Evolutionary conservation across 225 moss, liverwort and hornwort species (phyloP), one percentile per base, ranked within the genome.

Genomic region (Asterella californica): DNA sequence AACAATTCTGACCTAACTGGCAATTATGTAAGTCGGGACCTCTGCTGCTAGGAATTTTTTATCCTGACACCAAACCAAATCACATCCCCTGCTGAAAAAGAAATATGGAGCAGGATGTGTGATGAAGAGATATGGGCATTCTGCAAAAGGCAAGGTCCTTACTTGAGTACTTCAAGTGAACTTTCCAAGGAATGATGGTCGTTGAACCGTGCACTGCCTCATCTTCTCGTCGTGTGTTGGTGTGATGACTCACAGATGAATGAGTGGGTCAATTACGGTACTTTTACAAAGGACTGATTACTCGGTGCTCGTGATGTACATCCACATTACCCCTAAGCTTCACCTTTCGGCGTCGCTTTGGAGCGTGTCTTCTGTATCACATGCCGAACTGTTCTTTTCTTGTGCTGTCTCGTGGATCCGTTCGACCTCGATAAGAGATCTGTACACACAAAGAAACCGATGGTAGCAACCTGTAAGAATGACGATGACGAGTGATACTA

Each of bases 391-490:
- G 62, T 48, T 19, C 64, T 63, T n/a, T 65, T 78, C 64, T 65
- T 78, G 25, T 63, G 77, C 5, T 50, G 62, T 32, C 77, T 78
- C n/a, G 48, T 78, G 11, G 77, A 78, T 9, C 59, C 24, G 11
- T 78, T 25, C 62, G 77, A 78, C 37, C 77, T 78, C 42, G 62
- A 42, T 27, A 46, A 36, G 17, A 59, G 64, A 47, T 78, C 77
- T 78, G 77, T 2, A 78, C 10, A 62, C 18, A 4, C 24, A 30
- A 53, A 29, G 48, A 50, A 45, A 70, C 45, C 33, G 45, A 38
- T 22, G 21, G 45, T 1, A 42, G 14, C 17, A 42, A 1, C 11
- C 10, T 10, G 70, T 21, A 24, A 42, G 70, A 22, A 14, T 0
- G 25, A 42, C 11, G 32, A 7, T 65, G 30, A 33, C 1, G 15